Percentiles rank a stretch among this genome's conserved stretches.
Evolutionary conservation across 75 land plant genomes (phyloP).

Genomic region (Cryptomeria japonica): DNA sequence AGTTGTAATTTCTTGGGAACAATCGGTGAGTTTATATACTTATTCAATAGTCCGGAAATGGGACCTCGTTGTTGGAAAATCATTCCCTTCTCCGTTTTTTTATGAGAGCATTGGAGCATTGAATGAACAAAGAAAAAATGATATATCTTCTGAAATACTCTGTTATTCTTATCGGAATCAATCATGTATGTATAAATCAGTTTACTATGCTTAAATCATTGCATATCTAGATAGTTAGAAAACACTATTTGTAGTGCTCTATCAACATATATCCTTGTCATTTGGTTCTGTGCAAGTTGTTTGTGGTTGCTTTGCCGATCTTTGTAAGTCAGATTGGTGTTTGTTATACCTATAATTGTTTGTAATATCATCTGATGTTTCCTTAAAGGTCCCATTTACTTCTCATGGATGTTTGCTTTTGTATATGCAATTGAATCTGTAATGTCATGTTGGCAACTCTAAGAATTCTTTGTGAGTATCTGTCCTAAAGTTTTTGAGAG

Average conservation of each 20-base stretch:
- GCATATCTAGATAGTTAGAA: too few relatives aligned
- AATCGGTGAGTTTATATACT: too few relatives aligned
- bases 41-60: too few relatives aligned
- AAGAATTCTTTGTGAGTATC: neutral
- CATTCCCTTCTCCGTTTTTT: too few relatives aligned
- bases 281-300: neutral
- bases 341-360: neutral
- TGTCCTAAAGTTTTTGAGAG: neutral
- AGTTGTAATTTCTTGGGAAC: too few relatives aligned
- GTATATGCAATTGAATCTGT: neutral
- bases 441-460: neutral
- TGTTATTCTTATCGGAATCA: too few relatives aligned
- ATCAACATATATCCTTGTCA: neutral
- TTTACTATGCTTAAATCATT: too few relatives aligned
- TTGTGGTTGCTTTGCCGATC: neutral
- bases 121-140: too few relatives aligned
- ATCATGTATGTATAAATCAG: too few relatives aligned
- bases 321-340: neutral
- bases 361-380: neutral
- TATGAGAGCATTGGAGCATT: too few relatives aligned
- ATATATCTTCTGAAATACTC: too few relatives aligned
- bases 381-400: neutral
- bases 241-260: neutral
- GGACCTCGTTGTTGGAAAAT: too few relatives aligned
- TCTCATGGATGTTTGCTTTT: neutral